A percentile compares a stretch with the other conserved stretches of the same genome.
Evolutionary conservation across 179 eudicot species (phyloP).

Genomic region (Pouteria campechiana): DNA sequence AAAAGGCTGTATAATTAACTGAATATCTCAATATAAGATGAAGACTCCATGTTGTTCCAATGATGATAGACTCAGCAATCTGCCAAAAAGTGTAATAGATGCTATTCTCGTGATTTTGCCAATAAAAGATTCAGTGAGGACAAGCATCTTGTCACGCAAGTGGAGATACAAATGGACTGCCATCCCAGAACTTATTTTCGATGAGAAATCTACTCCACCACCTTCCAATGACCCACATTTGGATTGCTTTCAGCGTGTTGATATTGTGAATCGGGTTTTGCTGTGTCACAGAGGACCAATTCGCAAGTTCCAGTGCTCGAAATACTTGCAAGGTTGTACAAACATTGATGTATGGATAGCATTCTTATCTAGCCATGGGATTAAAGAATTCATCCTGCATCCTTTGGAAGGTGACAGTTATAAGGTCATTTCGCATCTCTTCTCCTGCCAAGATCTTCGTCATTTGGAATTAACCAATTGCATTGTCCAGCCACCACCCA

Average conservation of each 20-base stretch:
- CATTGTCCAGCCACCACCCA: conserved; percentile 9
- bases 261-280: conserved; percentile 54
- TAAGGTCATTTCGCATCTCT: conserved; percentile 23
- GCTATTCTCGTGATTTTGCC: conserved; percentile 25
- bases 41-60: no score
- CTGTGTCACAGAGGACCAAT: conserved; percentile 30
- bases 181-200: conserved; percentile 25
- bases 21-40: no score
- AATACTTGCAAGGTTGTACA: conserved; percentile 17
- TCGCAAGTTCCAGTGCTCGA: conserved; percentile 22
- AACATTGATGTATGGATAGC: conserved; percentile 26
- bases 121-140: conserved; percentile 32
- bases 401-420: conserved; percentile 19
- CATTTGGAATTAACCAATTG: conserved; percentile 30
- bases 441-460: conserved; percentile 13
- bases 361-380: conserved; percentile 14
- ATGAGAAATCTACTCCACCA: conserved; percentile 17
- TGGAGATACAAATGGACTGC: conserved; percentile 43
- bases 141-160: conserved; percentile 26
- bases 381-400: conserved; percentile 28
- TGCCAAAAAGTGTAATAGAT: conserved; percentile 26
- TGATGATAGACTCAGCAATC: conserved; percentile 22
- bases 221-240: background rate
- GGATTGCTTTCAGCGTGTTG: conserved; percentile 11
- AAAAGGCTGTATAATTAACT: no score